Evolutionary conservation across 345 rosid genomes (phyloP).

Genomic region (Euphorbia peplus): DNA sequence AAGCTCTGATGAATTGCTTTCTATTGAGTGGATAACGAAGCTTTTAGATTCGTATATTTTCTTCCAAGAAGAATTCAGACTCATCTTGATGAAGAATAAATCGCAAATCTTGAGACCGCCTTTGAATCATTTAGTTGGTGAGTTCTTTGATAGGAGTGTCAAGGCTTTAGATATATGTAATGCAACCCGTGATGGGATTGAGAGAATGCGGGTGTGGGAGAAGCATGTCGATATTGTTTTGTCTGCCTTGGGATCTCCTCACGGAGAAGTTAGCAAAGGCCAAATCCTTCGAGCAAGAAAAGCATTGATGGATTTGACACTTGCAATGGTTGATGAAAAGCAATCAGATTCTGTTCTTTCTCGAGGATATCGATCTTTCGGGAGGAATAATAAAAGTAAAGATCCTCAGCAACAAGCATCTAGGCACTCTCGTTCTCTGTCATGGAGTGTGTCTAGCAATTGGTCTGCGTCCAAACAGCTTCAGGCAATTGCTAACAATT

Average conservation of each 20-base stretch:
- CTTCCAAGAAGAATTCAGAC: slow-evolving; percentile 42
- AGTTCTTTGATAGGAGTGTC: slow-evolving; percentile 61
- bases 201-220: slow-evolving; percentile 69
- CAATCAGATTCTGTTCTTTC: slow-evolving; percentile 32
- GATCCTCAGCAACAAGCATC: slow-evolving; percentile 14
- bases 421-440: slow-evolving; percentile 39
- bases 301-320: slow-evolving; percentile 36
- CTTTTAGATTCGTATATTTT: slow-evolving; percentile 39
- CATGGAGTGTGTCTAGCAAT: slow-evolving; percentile 43
- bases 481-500: slow-evolving; percentile 31
- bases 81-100: slow-evolving; percentile 23
- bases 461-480: slow-evolving; percentile 48
- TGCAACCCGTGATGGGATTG: slow-evolving; percentile 81
- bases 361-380: slow-evolving; percentile 35
- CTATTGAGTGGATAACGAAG: slow-evolving; percentile 40
- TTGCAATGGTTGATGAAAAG: slow-evolving; percentile 42
- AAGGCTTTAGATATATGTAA: slow-evolving; percentile 87
- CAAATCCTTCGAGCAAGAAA: slow-evolving; percentile 42
- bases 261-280: slow-evolving; percentile 30
- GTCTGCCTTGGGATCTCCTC: slow-evolving; percentile 36
- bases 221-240: slow-evolving; percentile 64
- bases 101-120: slow-evolving; percentile 29
- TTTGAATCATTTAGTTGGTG: slow-evolving; percentile 47
- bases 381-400: slow-evolving; percentile 19
- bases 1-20: slow-evolving; percentile 35